Base-by-base conservation (phyloP, 2,329 filamentous ascomycete species). In the Pyrenochaeta sp. region DNA sequence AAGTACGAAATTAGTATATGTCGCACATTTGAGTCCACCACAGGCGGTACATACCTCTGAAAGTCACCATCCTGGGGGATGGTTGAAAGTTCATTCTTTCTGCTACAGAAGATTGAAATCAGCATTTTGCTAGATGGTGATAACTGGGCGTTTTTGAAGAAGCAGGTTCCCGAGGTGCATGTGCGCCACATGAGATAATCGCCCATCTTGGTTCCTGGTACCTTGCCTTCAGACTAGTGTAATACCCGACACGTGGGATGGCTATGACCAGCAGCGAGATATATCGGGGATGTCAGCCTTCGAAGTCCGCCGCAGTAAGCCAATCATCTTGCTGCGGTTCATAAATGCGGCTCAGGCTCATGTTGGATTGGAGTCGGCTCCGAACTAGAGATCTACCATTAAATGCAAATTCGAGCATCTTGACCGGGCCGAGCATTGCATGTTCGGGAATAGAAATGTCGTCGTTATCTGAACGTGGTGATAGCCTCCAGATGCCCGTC, bases 221-320 rank as follows among this genome's bases (percentile, higher is more conserved):
- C 32, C 47, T 25, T 2, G 22, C 47, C 34, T 25, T 19, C 19
- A 40, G 34, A 40, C 22, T 12, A 13, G 24, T 50, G 47, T 39
- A 50, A 50, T 39, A 44, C 47, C 47, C 47, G 47, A 40, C 47
- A 50, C 47, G 30, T 50, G 47, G 34, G 32, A 40, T 15, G 10
- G 47, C 9, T 39, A 24, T 50, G 27, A 39, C 30, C 47, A 19
- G 22, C 22, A 44, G 34, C 22, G 47, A 19, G 39, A 28, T 27
- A 27, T 7, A 40, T 28, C 15, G 47, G 27, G 22, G 9, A 4
- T 15, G 36, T 40, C n/a, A 37, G 47, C 39, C 32, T 6, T 50
- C 24, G 12, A 50, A 50, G 47, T 50, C 47, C 47, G 47, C 25
- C 34, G n/a, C 36, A 50, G 32, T 34, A 50, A 39, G 30, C 34